Evolutionary conservation across 768 basidiomycete species (phyloP).

Genomic region (Rhizopogon vesiculosus): DNA sequence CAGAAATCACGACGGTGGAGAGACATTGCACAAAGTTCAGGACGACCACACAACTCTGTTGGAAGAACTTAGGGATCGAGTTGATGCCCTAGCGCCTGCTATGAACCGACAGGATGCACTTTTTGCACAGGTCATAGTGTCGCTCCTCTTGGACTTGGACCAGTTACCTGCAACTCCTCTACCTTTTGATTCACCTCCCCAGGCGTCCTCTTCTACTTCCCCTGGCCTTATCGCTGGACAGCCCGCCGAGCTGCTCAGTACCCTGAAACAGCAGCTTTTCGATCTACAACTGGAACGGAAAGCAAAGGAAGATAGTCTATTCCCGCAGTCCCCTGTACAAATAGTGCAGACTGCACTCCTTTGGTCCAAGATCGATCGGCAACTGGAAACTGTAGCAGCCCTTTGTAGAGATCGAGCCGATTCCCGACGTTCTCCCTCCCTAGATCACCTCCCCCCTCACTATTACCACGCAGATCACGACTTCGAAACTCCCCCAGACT

Average conservation of each 20-base stretch:
- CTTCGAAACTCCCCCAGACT: slow-evolving; percentile 23
- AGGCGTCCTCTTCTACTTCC: slow-evolving; percentile 6
- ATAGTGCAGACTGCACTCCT: slow-evolving; percentile 60
- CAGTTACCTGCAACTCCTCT: slow-evolving; percentile 41
- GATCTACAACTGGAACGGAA: slow-evolving; percentile 46
- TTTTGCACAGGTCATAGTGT: slow-evolving; percentile 64
- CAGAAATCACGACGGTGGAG: slow-evolving; percentile 40
- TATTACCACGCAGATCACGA: slow-evolving; percentile 37
- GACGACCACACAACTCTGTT: slow-evolving; percentile 49
- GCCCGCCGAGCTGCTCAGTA: slow-evolving; percentile 45
- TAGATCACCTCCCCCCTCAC: slow-evolving; percentile 45
- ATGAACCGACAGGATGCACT: slow-evolving; percentile 48
- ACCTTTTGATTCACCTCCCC: slow-evolving; percentile 11
- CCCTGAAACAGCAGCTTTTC: slow-evolving; percentile 63
- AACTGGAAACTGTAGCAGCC: slow-evolving; percentile 63
- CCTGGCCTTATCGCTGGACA: slow-evolving; percentile 7
- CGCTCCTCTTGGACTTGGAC: slow-evolving; percentile 64
- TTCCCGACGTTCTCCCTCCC: slow-evolving; percentile 4
- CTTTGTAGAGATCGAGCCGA: slow-evolving; percentile 59
- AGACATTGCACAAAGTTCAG: slow-evolving; percentile 35
- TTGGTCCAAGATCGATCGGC: slow-evolving; percentile 71
- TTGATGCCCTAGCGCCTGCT: slow-evolving; percentile 42
- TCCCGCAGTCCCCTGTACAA: slow-evolving; percentile 33
- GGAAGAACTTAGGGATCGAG: slow-evolving; percentile 51
- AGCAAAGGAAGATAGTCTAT: neutral